phyloP scores from a whole-genome alignment of 805 yeast species.

The Wickerhamomyces pijperi region DNA sequence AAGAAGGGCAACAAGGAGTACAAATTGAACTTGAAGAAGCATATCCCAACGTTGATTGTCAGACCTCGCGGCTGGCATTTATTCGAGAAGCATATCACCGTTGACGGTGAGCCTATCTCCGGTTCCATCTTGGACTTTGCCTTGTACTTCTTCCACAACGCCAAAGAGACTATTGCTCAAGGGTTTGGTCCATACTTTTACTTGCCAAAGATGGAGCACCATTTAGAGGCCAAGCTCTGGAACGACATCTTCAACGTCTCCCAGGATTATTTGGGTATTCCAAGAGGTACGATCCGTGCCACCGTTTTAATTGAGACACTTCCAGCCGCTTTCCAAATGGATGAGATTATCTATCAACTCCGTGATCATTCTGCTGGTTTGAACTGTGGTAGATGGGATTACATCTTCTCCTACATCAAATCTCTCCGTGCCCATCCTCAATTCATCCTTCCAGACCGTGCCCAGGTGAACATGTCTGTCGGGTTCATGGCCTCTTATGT shows the following conservation, averaged over 20 bases:
- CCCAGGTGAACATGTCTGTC: slow-evolving; percentile 68
- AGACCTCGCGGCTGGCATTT: slow-evolving; percentile 89
- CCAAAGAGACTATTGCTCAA: slow-evolving; percentile 42
- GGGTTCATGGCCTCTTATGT: slow-evolving; percentile 78
- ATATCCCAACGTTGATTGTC: slow-evolving; percentile 67
- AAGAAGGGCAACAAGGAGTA: slow-evolving; percentile 28
- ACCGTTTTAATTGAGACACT: slow-evolving; percentile 75
- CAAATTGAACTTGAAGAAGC: slow-evolving; percentile 26
- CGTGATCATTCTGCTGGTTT: slow-evolving; percentile 71
- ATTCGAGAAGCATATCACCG: slow-evolving; percentile 58
- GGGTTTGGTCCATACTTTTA: slow-evolving; percentile 79
- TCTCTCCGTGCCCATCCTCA: slow-evolving; percentile 57
- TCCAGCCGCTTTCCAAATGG: slow-evolving; percentile 83
- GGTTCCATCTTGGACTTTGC: slow-evolving; percentile 78
- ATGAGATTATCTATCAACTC: slow-evolving; percentile 68
- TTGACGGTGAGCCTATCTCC: slow-evolving; percentile 67
- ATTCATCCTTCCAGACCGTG: slow-evolving; percentile 68
- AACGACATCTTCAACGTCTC: slow-evolving; percentile 68
- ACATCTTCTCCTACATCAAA: slow-evolving; percentile 72
- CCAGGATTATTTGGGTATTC: slow-evolving; percentile 57
- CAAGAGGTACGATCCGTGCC: slow-evolving; percentile 72
- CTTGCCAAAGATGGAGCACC: slow-evolving; percentile 81
- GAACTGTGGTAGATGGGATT: slow-evolving; percentile 88
- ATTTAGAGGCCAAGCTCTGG: slow-evolving; percentile 75
- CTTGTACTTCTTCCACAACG: slow-evolving; percentile 67